phyloP scores from a whole-genome alignment of 352 stramenopile species.

The Pythium periplocum region DNA sequence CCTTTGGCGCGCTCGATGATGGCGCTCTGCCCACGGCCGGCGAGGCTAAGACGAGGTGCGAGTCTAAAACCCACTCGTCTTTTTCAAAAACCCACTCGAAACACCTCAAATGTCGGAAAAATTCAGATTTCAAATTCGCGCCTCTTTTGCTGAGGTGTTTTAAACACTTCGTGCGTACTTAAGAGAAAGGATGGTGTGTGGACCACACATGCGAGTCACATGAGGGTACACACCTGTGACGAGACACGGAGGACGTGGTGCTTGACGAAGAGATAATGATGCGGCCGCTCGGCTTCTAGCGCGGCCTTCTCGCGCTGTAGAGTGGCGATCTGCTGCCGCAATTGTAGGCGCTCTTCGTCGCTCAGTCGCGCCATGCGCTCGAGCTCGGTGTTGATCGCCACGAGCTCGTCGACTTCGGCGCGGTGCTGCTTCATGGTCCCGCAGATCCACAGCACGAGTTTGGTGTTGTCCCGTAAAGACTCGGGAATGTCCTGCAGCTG shows the following conservation, averaged over 20 bases:
- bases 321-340: slow-evolving; percentile 59
- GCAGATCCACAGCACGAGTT: slow-evolving; percentile 79
- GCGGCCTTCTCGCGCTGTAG: slow-evolving; percentile 54
- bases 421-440: slow-evolving; percentile 65
- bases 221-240: slow-evolving; percentile 58
- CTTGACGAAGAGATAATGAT: slow-evolving; percentile 73
- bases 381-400: slow-evolving; percentile 70
- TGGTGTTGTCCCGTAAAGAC: slow-evolving; percentile 59
- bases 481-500: slow-evolving; percentile 57
- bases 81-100: slow-evolving; percentile 4
- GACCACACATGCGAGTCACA: slow-evolving; percentile 31
- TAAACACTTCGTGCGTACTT: neutral
- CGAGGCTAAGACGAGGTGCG: too few relatives aligned
- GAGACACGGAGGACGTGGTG: slow-evolving; percentile 42
- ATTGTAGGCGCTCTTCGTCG: slow-evolving; percentile 66
- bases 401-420: slow-evolving; percentile 55
- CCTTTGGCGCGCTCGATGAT: slow-evolving; percentile 10
- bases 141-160: slow-evolving; percentile 2
- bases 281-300: slow-evolving; percentile 51
- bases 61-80: slow-evolving; percentile 11
- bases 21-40: too few relatives aligned
- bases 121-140: slow-evolving; percentile 24
- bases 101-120: slow-evolving; percentile 9
- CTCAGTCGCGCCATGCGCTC: slow-evolving; percentile 65
- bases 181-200: neutral